Evolutionary conservation across 768 basidiomycete species (phyloP), one percentile per base, ranked within the genome.

Genomic region (Terana coerulea): DNA sequence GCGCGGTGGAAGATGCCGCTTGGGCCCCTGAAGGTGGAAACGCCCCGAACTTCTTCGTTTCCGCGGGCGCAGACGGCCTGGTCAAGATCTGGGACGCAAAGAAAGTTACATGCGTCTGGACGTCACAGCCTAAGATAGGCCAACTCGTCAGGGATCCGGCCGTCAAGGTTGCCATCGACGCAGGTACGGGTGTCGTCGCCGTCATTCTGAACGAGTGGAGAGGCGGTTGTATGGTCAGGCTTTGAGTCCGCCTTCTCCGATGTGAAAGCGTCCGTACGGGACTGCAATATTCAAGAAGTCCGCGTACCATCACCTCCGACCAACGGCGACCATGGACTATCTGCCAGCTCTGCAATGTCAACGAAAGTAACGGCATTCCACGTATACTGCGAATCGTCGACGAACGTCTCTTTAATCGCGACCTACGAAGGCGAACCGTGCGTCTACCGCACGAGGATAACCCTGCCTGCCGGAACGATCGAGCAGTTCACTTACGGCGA

Each of bases 1-100:
- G 80, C 5, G 62, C 69, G 0, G 82, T 91, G 3, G 59, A 73
- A 9, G 77, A 84, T 53, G 72, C 79, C 4, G 61, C 74, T 3
- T 88, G 84, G 75, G 75, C 77, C 52, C 19, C 22, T 6, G 45
- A 46, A 12, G 14, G 8, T 7, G 45, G 45, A 17, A 63, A 67
- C 15, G 53, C 40, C 14, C 63, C 61, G 1, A 55, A 60, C 6
- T 49, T 54, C 41, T 74, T 81, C 33, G 66, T 80, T 31, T 85
- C 82, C 4, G 82, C 71, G 1, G 81, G 78, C 5, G 62, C 69
- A 1, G 88, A 91, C 57, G 88, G 88, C 0, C 67, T 70, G 21
- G 75, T 88, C 57, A 92, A 91, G 63, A 55, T 93, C 2, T 92
- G 91, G 91, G 77, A 85, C 51, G 67, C 75, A 14, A 78, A 74